phyloP scores from a whole-genome alignment of 805 yeast species.

The Lipomyces yamanashiensis region DNA sequence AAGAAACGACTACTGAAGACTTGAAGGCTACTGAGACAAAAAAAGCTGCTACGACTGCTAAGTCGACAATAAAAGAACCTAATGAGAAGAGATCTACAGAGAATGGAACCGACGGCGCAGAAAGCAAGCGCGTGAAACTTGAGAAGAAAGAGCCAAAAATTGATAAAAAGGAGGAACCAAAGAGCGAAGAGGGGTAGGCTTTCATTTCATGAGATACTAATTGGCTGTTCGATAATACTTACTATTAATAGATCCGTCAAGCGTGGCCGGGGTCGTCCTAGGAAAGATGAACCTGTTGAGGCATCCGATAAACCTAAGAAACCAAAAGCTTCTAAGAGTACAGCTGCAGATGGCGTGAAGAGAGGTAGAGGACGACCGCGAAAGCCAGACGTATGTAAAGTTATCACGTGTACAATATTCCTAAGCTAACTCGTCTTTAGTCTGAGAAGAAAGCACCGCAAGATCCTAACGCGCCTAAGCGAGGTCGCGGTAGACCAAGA shows the following conservation, averaged over 20 bases:
- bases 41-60: neutral
- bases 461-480: constrained; percentile 8
- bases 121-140: neutral
- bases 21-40: neutral
- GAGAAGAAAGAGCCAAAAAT: neutral
- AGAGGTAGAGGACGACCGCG: constrained; percentile 31
- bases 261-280: constrained; percentile 33
- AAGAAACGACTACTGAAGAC: neutral
- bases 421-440: neutral
- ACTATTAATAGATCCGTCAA: constrained; percentile 1
- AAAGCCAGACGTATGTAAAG: constrained; percentile 10
- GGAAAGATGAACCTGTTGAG: neutral
- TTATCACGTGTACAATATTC: neutral
- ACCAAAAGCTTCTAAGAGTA: neutral
- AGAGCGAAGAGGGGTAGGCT: too few species aligned
- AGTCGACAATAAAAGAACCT: neutral
- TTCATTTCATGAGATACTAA: too few species aligned
- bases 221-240: neutral
- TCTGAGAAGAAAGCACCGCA: neutral
- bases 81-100: neutral
- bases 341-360: constrained; percentile 12
- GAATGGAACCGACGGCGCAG: neutral
- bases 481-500: constrained; percentile 22
- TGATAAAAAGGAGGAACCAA: neutral
- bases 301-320: neutral